Base-by-base conservation (phyloP, 257 asterid species). In the Solanum piurae region DNA sequence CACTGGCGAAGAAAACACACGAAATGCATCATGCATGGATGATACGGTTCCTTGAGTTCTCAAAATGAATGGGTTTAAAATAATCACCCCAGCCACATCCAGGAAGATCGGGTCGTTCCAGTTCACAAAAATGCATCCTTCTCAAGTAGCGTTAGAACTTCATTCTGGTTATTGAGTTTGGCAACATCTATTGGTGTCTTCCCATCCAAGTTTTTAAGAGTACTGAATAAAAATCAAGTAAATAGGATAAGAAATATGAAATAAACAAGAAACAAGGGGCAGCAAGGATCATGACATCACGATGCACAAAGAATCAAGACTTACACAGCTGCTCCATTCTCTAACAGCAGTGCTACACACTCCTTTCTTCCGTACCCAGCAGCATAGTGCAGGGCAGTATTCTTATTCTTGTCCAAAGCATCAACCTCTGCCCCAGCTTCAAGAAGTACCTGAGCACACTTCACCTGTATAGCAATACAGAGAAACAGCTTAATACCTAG, bases 321-420 rank as follows among this genome's bases (percentile, higher is more conserved):
- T 93, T 96, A 98, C 99, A 98, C 99, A 77, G 99, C 99, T 37
- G 99, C 99, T 6, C 99, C 99, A 66, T 94, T 94, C 86, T 96
- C 96, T 84, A 97, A 92, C 71, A 97, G 93, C 89, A 97, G 98
- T 87, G 94, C 98, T 33, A 97, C 99, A 25, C 99, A 97, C 29
- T 97, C 99, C 94, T 97, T 97, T 89, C 95, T 92, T 79, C 99
- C 99, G 87, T 97, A 97, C 60, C 99, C 99, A 20, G 99, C 98
- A 13, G 99, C 99, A 89, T 97, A 97, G 87, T 97, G 99, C 69
- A 97, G 99, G 79, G 99, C 97, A 42, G 99, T 96, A 93, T 97
- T 97, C 95, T 97, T 97, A 73, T 96, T 97, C 93, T 95, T 96
- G 88, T 97, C 99, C 94, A 97, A 91, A 73, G 94, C 95, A 87